Base-by-base conservation (phyloP, 768 basidiomycete species). In the Russula brevipes region DNA sequence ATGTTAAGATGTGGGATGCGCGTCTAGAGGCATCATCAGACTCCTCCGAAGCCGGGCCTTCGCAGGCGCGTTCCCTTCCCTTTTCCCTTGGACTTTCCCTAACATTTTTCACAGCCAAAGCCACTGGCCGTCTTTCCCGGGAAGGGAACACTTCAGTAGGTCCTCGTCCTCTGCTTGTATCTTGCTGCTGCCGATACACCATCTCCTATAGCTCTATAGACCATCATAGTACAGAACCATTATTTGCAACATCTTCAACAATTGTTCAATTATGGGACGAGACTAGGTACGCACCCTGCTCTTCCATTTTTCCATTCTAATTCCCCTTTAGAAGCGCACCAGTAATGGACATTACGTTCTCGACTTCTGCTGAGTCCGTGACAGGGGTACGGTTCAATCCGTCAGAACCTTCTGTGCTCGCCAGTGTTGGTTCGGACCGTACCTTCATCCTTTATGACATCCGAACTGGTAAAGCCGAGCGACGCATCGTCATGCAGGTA, bases 191-290 rank as follows among this genome's bases (percentile, higher is more conserved):
- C 68, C 56, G 57, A 66, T 60, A 24, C 17, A 14, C 4, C 11
- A 39, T 8, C 24, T 3, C 49, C 51, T 59, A 7, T 69, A 96
- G 94, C 71, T 88, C 89, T 49, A 91, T 99, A 74, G 94, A 98
- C 69, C 97, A 98, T 71, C 97, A 98, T 72, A 83, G 88, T 51
- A 84, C 84, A 41, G 90, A 95, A 61, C 79, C 88, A n/a, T 74
- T 94, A 4, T 99, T 99, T 69, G 96, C 94, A 0, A 95, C 96
- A 0, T 94, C 94, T 2, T 96, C 94, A 0, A 92, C 88, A 69
- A 82, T 84, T 53, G 94, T 99, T 7, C 96, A 98, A 73, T 82
- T 99, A 68, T 99, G 97, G 97, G 97, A 99, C 69, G 94, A 98
- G 75, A 95, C 88, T 42, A 93, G 93, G 91, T 93, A 59, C n/a